Conservation (phyloP, 257 asterid genomes). For the Przewalskia tangutica region DNA sequence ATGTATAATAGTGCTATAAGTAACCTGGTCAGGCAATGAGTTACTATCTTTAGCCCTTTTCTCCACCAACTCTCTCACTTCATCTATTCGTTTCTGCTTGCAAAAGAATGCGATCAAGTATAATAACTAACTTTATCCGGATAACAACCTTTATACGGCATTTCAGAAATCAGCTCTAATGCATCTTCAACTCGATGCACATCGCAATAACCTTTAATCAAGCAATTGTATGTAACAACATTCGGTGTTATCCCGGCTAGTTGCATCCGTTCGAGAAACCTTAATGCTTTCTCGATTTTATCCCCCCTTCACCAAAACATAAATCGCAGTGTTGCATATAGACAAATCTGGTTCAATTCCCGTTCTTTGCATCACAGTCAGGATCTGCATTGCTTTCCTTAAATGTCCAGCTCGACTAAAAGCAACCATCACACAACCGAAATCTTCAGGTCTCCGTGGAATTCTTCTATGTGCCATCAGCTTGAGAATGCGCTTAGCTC, state of each 20-base stretch:
- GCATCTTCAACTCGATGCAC: conserved; percentile 43
- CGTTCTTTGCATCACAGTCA: conserved; percentile 65
- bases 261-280: conserved; percentile 68
- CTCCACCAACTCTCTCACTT: conserved; percentile 51
- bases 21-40: conserved; percentile 62
- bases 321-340: conserved; percentile 66
- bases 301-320: conserved; percentile 80
- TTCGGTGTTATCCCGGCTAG: conserved; percentile 62
- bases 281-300: conserved; percentile 62
- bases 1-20: conserved; percentile 60
- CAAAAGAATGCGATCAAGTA: conserved; percentile 66
- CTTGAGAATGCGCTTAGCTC: conserved; percentile 74
- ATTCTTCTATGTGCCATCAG: conserved; percentile 60
- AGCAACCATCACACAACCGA: conserved; percentile 84
- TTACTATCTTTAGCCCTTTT: conserved; percentile 57
- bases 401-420: conserved; percentile 84
- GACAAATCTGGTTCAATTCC: conserved; percentile 61
- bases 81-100: conserved; percentile 48
- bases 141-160: conserved; percentile 57
- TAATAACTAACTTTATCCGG: conserved; percentile 82
- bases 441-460: conserved; percentile 54
- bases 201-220: conserved; percentile 88
- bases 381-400: conserved; percentile 71
- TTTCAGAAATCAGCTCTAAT: conserved; percentile 49
- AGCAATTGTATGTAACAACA: conserved; percentile 62